A percentile compares a stretch with the other conserved stretches of the same genome.
Evolutionary conservation across 2,329 filamentous ascomycete species (phyloP).

Genomic region (Epichloe festucae): DNA sequence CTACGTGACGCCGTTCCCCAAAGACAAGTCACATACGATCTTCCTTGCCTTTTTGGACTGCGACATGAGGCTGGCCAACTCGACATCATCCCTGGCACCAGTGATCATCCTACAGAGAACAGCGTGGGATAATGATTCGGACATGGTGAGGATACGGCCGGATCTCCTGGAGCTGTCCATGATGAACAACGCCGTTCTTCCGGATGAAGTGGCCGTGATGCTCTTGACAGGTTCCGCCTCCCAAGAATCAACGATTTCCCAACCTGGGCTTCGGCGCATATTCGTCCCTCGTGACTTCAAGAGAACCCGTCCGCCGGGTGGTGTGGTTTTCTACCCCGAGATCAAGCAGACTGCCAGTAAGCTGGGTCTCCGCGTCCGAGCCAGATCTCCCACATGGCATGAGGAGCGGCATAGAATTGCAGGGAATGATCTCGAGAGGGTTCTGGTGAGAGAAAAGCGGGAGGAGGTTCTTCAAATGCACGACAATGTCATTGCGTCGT

Average conservation of each 20-base stretch:
- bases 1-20: constrained; percentile 14
- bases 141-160: constrained; percentile 16
- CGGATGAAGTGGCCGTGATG: constrained; percentile 12
- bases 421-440: background rate
- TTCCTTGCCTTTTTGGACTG: constrained; percentile 17
- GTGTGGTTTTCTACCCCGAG: background rate
- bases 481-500: background rate
- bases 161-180: constrained; percentile 13
- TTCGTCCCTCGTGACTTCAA: background rate
- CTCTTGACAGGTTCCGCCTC: constrained; percentile 1
- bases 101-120: constrained; percentile 17
- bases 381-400: constrained; percentile 17
- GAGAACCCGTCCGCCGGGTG: background rate
- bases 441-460: background rate
- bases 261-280: background rate
- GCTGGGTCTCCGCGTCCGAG: constrained; percentile 6
- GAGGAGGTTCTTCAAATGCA: background rate
- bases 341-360: background rate
- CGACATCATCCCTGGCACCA: constrained; percentile 7
- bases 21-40: constrained; percentile 14
- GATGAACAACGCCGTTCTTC: constrained; percentile 16
- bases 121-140: constrained; percentile 15
- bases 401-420: background rate
- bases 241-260: background rate
- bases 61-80: constrained; percentile 13